These are phyloP conservation scores for Scutellaria barbata DNA, from an alignment of 257 asterid species.

Conservation along the genomic window DNA sequence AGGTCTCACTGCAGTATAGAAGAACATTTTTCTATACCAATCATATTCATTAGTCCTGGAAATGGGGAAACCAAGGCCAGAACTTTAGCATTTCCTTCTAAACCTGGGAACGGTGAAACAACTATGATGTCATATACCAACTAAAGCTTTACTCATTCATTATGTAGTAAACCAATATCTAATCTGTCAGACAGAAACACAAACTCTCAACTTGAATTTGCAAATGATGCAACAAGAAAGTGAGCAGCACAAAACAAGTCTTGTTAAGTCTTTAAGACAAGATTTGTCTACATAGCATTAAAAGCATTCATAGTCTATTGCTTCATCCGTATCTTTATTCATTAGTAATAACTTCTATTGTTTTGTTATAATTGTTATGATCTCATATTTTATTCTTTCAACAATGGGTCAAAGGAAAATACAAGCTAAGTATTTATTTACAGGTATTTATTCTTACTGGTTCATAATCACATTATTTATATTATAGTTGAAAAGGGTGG, in stretches of 20 bases:
- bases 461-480: neutral
- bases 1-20: neutral
- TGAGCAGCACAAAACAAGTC: neutral
- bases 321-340: neutral
- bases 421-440: conserved; percentile 29
- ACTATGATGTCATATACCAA: neutral
- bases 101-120: conserved; percentile 7
- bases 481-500: neutral
- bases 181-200: neutral
- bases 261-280: neutral
- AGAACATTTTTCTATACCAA: neutral
- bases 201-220: neutral
- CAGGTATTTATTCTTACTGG: neutral
- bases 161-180: neutral
- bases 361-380: neutral
- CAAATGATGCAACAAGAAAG: neutral
- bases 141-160: neutral
- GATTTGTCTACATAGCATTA: neutral
- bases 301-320: neutral
- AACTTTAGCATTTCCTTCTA: neutral
- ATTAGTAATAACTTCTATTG: neutral
- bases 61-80: neutral
- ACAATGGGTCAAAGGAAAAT: neutral
- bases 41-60: neutral
- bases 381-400: neutral